These are phyloP conservation scores for Lepidium aucheri DNA, from an alignment of 345 rosid species.

Conservation along the genomic window DNA sequence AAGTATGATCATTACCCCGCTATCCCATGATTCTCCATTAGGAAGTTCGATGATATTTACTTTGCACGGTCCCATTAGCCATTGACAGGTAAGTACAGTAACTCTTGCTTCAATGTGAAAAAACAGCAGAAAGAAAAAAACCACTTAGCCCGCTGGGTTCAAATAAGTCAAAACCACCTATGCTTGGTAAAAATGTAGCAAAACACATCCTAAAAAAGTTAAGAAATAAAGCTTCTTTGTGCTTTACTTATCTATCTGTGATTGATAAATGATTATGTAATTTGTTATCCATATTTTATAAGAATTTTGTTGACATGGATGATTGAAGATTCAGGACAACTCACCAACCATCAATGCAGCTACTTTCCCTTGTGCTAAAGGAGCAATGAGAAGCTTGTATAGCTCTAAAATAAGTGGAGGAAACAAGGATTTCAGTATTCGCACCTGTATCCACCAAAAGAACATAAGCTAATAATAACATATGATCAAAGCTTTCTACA, in stretches of 20 bases:
- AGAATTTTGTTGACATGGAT: not conserved
- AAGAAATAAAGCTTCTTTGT: not conserved
- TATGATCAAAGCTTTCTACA: not conserved
- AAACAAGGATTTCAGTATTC: conserved; percentile 63
- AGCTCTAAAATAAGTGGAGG: conserved; percentile 68
- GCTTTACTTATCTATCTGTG: not conserved
- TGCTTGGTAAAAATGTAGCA: not conserved
- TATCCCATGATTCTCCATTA: conserved; percentile 59
- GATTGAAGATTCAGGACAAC: conserved; percentile 17
- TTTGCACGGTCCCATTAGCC: conserved; percentile 81
- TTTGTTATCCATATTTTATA: not conserved
- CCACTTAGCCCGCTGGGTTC: not conserved
- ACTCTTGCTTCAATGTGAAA: conserved; percentile 54
- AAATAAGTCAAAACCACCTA: not conserved
- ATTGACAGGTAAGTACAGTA: conserved; percentile 78
- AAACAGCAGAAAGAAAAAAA: not conserved
- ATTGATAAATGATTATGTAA: not conserved
- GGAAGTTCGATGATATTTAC: conserved; percentile 75
- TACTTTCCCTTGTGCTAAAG: conserved; percentile 59
- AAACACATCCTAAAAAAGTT: not conserved
- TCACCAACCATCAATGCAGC: conserved; percentile 92
- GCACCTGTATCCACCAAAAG: conserved; percentile 36
- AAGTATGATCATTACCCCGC: conserved; percentile 49
- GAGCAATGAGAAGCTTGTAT: conserved; percentile 57
- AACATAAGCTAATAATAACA: not conserved